Conservation (phyloP, 495 filamentous ascomycete species). For the Hypoxylon lienhwacheense region DNA sequence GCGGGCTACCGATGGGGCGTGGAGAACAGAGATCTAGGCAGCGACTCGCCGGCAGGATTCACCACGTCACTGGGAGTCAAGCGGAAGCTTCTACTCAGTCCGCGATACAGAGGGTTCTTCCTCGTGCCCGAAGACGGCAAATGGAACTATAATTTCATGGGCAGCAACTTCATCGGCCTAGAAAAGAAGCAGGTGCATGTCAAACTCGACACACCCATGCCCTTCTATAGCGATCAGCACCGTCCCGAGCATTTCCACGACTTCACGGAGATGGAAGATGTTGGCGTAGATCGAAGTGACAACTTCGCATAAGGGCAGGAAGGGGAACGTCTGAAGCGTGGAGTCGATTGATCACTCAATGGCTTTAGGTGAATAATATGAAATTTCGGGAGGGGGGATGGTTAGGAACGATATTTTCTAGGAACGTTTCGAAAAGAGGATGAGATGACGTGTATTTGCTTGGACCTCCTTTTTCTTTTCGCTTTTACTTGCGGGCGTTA, state of each 20-base stretch:
- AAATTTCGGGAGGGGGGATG: not conserved
- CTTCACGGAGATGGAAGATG: conserved; percentile 88
- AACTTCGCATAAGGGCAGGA: conserved; percentile 68
- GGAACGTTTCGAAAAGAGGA: conserved; percentile 25
- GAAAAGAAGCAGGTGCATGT: conserved; percentile 91
- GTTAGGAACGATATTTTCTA: conserved; percentile 23
- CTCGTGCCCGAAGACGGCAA: conserved; percentile 85
- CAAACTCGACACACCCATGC: conserved; percentile 86
- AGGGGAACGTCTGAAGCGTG: not conserved
- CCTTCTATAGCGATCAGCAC: conserved; percentile 93
- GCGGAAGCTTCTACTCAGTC: conserved; percentile 87
- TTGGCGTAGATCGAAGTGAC: conserved; percentile 83
- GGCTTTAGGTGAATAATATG: not conserved
- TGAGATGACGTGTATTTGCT: conserved; percentile 12
- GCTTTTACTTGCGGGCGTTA: conserved; percentile 9
- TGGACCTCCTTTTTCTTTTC: not conserved
- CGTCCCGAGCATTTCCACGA: conserved; percentile 92
- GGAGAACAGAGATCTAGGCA: conserved; percentile 89
- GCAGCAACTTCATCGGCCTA: conserved; percentile 76
- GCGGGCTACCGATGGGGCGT: conserved; percentile 95
- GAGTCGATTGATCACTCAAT: conserved; percentile 1
- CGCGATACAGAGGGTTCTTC: conserved; percentile 93
- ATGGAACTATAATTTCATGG: conserved; percentile 99
- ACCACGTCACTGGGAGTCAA: conserved; percentile 91
- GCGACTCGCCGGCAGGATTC: conserved; percentile 93